Percentiles rank a stretch among this genome's conserved stretches.
These are phyloP conservation scores for Saccharomyces uvarum DNA, from an alignment of 1,139 yeast species.

Conservation along the genomic window DNA sequence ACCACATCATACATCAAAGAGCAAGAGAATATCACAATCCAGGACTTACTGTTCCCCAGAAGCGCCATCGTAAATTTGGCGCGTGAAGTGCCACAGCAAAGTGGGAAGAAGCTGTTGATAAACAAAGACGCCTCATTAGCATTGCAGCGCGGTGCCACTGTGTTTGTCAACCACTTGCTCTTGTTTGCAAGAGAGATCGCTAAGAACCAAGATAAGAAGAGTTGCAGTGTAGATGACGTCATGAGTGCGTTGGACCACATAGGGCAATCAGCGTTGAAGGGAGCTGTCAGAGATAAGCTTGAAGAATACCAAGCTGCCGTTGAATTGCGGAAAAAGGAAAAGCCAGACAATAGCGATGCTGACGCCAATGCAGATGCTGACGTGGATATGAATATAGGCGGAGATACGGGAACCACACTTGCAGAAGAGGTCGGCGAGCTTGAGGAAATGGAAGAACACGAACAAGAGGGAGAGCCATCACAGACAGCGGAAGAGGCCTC, in stretches of 20 bases:
- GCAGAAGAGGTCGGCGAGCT: conserved; percentile 6
- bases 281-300: conserved; percentile 26
- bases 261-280: conserved; percentile 40
- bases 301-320: conserved; percentile 28
- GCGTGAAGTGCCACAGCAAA: conserved; percentile 37
- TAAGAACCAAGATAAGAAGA: conserved; percentile 47
- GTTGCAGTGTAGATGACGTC: conserved; percentile 60
- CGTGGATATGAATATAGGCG: conserved; percentile 12
- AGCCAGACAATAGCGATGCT: conserved; percentile 14
- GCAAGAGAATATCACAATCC: conserved; percentile 54
- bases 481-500: not conserved
- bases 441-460: conserved; percentile 4
- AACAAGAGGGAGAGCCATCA: not conserved
- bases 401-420: conserved; percentile 8
- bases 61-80: conserved; percentile 55
- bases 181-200: conserved; percentile 55
- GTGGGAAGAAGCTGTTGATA: conserved; percentile 33
- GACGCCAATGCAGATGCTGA: conserved; percentile 17
- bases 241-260: conserved; percentile 50
- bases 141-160: conserved; percentile 63
- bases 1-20: conserved; percentile 38
- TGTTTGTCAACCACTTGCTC: conserved; percentile 60
- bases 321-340: conserved; percentile 18
- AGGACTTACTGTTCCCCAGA: conserved; percentile 61
- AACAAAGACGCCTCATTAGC: conserved; percentile 64